Conservation (phyloP, 345 rosid genomes). For the Linum lewisii region DNA sequence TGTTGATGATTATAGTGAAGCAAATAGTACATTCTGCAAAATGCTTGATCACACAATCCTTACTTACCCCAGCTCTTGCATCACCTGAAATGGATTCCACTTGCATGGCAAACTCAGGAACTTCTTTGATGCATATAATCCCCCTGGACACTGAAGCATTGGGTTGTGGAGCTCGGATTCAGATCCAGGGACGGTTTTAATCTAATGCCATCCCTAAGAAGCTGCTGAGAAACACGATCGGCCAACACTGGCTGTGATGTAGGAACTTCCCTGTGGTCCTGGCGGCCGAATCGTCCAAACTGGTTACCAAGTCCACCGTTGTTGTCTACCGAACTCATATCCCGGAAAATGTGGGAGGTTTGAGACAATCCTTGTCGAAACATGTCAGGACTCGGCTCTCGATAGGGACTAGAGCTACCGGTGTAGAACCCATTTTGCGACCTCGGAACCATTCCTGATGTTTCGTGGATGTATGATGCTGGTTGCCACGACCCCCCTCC, state of each 20-base stretch:
- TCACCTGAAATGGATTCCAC: background rate
- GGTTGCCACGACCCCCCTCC: slow-evolving; percentile 36
- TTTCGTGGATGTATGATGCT: slow-evolving; percentile 39
- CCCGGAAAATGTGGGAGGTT: slow-evolving; percentile 44
- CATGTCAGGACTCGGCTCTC: slow-evolving; percentile 41
- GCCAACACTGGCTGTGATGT: slow-evolving; percentile 44
- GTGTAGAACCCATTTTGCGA: slow-evolving; percentile 36
- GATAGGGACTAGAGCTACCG: slow-evolving; percentile 24
- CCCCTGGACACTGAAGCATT: slow-evolving; percentile 22
- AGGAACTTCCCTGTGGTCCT: slow-evolving; percentile 23
- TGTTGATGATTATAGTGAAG: background rate
- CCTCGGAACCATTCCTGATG: slow-evolving; percentile 32
- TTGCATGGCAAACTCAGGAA: background rate
- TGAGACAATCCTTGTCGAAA: slow-evolving; percentile 35
- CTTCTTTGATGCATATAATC: slow-evolving; percentile 16
- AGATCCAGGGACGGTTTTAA: slow-evolving; percentile 43
- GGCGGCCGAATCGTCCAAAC: slow-evolving; percentile 20
- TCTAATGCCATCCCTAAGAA: slow-evolving; percentile 47
- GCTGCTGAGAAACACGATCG: slow-evolving; percentile 59
- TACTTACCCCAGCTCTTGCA: background rate
- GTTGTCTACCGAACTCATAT: slow-evolving; percentile 32
- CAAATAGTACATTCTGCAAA: background rate
- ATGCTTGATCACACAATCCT: background rate
- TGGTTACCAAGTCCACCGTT: slow-evolving; percentile 31
- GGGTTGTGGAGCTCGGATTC: slow-evolving; percentile 34